Percentiles rank a stretch among this genome's conserved stretches.
Conservation (phyloP, 352 stramenopile species). For the Pythium aristosporum region DNA sequence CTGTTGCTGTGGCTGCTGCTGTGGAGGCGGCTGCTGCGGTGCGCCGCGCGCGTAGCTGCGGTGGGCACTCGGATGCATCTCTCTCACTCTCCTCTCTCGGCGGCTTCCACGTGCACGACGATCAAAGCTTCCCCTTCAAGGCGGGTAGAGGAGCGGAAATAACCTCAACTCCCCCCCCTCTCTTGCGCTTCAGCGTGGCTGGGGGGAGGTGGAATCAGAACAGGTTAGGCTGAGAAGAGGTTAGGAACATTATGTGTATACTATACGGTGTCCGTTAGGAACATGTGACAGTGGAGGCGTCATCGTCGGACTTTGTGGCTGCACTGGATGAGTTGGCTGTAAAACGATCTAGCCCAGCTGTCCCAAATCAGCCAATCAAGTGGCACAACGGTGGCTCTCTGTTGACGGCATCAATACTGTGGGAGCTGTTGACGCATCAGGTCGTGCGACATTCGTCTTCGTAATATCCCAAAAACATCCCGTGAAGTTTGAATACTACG, state of each 20-base stretch:
- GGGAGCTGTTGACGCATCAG: not conserved
- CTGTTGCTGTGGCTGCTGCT: constrained; percentile 12
- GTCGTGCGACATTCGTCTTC: not conserved
- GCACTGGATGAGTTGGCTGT: not conserved
- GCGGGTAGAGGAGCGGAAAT: not conserved
- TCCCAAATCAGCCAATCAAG: not conserved
- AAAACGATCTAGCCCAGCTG: too few relatives aligned
- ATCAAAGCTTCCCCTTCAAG: not conserved
- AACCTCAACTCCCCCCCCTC: constrained; percentile 2
- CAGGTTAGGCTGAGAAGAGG: not conserved
- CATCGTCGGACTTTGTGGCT: constrained; percentile 14
- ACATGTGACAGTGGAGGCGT: constrained; percentile 8
- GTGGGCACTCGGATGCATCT: constrained; percentile 24
- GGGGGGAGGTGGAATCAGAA: constrained; percentile 4
- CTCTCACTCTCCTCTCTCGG: not conserved
- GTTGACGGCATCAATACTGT: constrained; percentile 20
- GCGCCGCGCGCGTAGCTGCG: constrained; percentile 15
- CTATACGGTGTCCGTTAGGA: too few relatives aligned
- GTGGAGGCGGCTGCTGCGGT: not conserved
- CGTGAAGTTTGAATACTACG: not conserved
- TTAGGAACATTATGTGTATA: not conserved
- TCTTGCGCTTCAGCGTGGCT: not conserved
- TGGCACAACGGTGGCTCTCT: not conserved
- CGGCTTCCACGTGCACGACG: constrained; percentile 7
- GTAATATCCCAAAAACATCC: not conserved